Conservation (phyloP, 31 red algal genomes). For the Pterothamnion heteromorphum region DNA sequence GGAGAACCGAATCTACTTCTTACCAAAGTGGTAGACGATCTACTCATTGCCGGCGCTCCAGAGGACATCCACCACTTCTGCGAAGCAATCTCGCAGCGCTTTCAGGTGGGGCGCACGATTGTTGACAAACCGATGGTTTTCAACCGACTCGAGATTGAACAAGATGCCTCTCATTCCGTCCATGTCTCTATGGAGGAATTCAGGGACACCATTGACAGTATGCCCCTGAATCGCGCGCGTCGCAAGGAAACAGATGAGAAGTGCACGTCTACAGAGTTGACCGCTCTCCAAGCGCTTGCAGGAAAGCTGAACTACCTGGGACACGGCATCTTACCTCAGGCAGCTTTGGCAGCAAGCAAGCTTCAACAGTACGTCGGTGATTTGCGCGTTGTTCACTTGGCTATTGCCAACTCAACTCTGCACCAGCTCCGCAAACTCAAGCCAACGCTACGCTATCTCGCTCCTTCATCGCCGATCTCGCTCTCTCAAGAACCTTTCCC, state of each 20-base stretch:
- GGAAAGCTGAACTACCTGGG: slow-evolving; percentile 10
- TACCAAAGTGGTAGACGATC: slow-evolving; percentile 48
- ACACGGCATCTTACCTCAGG: slow-evolving; percentile 29
- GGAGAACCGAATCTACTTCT: neutral
- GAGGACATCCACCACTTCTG: neutral
- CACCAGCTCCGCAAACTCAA: neutral
- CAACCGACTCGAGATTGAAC: slow-evolving; percentile 28
- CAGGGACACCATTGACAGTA: neutral
- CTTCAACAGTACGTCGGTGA: slow-evolving; percentile 16
- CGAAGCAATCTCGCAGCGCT: neutral
- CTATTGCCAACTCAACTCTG: neutral
- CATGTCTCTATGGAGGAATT: slow-evolving; percentile 26
- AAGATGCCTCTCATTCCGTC: neutral
- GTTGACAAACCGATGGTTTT: slow-evolving; percentile 20
- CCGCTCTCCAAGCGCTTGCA: neutral
- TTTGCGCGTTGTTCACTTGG: neutral
- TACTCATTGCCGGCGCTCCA: neutral
- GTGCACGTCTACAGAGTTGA: neutral
- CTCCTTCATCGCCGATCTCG: neutral
- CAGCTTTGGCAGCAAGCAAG: neutral
- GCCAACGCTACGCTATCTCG: neutral
- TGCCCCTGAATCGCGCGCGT: neutral
- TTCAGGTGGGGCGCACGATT: slow-evolving; percentile 27
- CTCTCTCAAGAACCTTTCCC: neutral
- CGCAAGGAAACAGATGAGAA: neutral